Evolutionary conservation across 1,284 basidiomycete genomes (phyloP), one percentile per base, ranked within the genome.

Genomic region (Microbotryum intermedium): DNA sequence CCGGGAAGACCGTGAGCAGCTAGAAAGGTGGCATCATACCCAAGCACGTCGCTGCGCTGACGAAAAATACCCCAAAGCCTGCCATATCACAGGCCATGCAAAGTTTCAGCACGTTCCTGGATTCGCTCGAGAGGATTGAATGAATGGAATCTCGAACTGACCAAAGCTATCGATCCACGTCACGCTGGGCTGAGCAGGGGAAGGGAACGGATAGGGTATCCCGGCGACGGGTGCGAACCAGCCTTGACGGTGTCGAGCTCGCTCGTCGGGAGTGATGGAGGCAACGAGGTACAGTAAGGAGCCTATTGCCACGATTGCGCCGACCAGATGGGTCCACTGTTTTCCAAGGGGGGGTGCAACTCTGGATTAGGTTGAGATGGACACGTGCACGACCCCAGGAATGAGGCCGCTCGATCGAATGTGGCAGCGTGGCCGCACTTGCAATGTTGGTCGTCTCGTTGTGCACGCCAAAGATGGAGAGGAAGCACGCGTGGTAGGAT

Each of bases 381-480:
- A 39, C 11, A 16, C 34, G 34, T 39, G 34, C 13, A 39, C 34
- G 34, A 39, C 34, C 18, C n/a, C 34, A 16, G 34, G 34, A 16
- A 18, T 39, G 34, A 39, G 13, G 34, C 18, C 34, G 34, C 34
- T n/a, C 11, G 34, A 39, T 11, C 13, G 34, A n/a, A n/a, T n/a
- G n/a, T n/a, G n/a, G n/a, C n/a, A n/a, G n/a, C n/a, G n/a, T n/a
- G 20, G 18, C 29, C 9, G 5, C 13, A 47, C 64, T 11, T 21
- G 59, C 66, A 29, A 71, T 70, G 58, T 71, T 71, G 59, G 69
- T 65, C 10, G 64, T 60, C 51, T 70, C 69, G 48, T 63, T 67
- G 55, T 69, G 67, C 11, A 51, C 18, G 2, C 3, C 9, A 18
- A 52, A 54, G 34, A 68, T 52, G 48, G 50, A 45, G 13, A 20